Percentiles rank a stretch among this genome's conserved stretches.
Evolutionary conservation across 352 stramenopile species (phyloP).

Genomic region (Globisporangium splendens): DNA sequence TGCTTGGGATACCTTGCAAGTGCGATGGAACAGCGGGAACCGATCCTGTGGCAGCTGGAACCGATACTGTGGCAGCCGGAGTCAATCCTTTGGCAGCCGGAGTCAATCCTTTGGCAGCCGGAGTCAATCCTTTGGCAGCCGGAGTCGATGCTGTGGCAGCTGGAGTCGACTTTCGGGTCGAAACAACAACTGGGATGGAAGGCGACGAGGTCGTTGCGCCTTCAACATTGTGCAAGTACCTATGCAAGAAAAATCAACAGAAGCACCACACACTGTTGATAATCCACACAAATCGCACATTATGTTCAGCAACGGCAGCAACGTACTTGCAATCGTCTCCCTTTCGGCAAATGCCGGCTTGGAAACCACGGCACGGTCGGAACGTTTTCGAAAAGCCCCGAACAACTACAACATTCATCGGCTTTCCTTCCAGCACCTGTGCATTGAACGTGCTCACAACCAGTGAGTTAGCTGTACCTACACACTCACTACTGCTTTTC

Average conservation of each 20-base stretch:
- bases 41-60: neutral
- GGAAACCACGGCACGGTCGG: conserved; percentile 48
- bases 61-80: neutral
- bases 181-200: too few species aligned
- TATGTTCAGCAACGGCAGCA: neutral
- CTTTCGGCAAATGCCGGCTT: conserved; percentile 52
- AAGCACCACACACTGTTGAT: neutral
- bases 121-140: neutral
- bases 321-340: conserved; percentile 74
- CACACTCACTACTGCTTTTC: neutral
- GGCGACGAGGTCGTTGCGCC: too few species aligned
- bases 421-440: conserved; percentile 43
- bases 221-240: conserved; percentile 5
- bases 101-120: neutral
- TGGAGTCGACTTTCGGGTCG: neutral
- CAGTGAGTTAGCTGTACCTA: too few species aligned
- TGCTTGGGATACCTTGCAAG: conserved; percentile 28
- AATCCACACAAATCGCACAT: neutral
- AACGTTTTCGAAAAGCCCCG: conserved; percentile 35
- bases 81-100: neutral
- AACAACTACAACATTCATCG: conserved; percentile 42
- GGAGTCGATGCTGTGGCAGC: neutral
- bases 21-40: conserved; percentile 12
- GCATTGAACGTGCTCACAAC: neutral
- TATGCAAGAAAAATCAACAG: neutral